phyloP scores from a whole-genome alignment of 2,329 filamentous ascomycete species.

The Xylariaceae sp. region DNA sequence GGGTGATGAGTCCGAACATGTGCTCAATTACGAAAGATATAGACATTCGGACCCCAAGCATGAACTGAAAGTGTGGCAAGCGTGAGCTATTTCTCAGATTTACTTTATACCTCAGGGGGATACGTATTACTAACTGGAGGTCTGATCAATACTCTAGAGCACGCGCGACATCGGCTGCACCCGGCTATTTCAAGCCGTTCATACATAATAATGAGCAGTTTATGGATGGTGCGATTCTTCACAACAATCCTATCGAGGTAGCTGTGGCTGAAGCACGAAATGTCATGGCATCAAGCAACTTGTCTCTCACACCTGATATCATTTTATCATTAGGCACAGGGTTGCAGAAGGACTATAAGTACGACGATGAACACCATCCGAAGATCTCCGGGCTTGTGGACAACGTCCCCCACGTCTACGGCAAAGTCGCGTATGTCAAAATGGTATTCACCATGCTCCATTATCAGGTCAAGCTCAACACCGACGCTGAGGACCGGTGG shows the following conservation, averaged over 20 bases:
- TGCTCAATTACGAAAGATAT: no score
- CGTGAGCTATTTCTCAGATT: no score
- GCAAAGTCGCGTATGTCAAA: not conserved
- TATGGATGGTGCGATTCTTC: constrained; percentile 1
- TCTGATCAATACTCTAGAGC: not conserved
- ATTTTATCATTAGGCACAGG: not conserved
- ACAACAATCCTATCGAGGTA: constrained; percentile 1
- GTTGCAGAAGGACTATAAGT: not conserved
- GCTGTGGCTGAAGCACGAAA: not conserved
- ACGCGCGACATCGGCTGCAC: constrained; percentile 1
- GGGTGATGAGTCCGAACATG: no score
- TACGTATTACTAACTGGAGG: not conserved
- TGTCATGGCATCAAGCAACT: not conserved
- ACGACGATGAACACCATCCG: not conserved
- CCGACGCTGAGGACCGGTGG: not conserved
- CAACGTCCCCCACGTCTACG: not conserved
- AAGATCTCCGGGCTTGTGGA: not conserved
- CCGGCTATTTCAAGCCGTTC: not conserved
- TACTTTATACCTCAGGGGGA: not conserved
- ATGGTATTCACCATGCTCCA: constrained; percentile 1
- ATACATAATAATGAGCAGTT: not conserved
- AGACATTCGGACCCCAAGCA: no score
- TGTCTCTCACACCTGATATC: not conserved
- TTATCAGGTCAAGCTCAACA: not conserved
- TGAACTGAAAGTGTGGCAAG: no score